A percentile compares a stretch with the other conserved stretches of the same genome.
phyloP scores from a whole-genome alignment of 2,329 filamentous ascomycete species.

The Myriosclerotinia curreyana region DNA sequence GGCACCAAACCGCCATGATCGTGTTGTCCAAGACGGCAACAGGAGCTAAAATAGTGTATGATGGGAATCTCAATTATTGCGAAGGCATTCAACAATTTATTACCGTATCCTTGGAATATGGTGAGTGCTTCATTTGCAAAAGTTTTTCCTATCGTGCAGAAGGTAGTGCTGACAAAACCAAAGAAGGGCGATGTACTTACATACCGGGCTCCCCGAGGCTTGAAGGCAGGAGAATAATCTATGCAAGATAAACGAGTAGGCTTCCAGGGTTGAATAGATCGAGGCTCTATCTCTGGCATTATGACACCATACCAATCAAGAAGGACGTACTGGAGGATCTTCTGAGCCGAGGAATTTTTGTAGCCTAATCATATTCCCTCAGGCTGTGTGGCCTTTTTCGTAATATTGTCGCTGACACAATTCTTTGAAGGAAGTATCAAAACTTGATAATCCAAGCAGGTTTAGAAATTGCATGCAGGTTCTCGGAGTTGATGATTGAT shows the following conservation, averaged over 20 bases:
- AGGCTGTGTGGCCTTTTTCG: neutral
- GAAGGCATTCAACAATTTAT: neutral
- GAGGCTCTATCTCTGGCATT: neutral
- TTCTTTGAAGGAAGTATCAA: neutral
- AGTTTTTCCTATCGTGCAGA: neutral
- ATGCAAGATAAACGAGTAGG: neutral
- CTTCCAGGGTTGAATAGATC: neutral
- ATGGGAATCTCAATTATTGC: neutral
- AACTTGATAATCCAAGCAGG: neutral
- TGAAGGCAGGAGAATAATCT: neutral
- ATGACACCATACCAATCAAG: neutral
- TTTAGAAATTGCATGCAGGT: neutral
- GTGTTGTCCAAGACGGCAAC: neutral
- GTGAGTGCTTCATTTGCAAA: neutral
- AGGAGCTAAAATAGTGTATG: neutral
- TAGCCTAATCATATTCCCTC: neutral
- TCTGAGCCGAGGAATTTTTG: neutral
- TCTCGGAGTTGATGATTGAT: slow-evolving; percentile 7
- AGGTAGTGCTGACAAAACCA: neutral
- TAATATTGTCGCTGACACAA: neutral
- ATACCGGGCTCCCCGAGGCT: neutral
- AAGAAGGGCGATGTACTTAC: neutral
- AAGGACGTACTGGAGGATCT: neutral
- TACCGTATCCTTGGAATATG: no score
- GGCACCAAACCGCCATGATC: neutral